phyloP scores from a whole-genome alignment of 2,329 filamentous ascomycete species.

The Exophiala aquamarina region DNA sequence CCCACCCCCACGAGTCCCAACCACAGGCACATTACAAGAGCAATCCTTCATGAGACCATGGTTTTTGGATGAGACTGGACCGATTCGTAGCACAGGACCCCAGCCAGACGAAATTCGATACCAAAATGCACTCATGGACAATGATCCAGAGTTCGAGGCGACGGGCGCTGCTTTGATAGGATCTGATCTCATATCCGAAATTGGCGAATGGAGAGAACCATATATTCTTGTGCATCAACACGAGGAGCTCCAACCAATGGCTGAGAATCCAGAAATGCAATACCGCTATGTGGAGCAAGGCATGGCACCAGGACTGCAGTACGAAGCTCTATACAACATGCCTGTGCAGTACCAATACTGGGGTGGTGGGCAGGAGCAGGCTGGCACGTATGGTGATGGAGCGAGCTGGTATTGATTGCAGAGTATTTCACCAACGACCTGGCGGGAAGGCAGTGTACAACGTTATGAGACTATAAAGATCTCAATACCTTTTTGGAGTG shows the following conservation, averaged over 20 bases:
- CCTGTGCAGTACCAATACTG: background rate
- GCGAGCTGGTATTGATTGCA: too few relatives aligned
- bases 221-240: conserved; percentile 12
- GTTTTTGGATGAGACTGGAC: conserved; percentile 18
- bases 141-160: conserved; percentile 17
- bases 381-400: too few relatives aligned
- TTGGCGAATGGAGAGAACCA: conserved; percentile 11
- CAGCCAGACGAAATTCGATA: conserved; percentile 16
- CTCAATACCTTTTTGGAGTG: too few relatives aligned
- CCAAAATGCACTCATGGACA: conserved; percentile 15
- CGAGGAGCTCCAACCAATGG: background rate
- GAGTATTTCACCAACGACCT: too few relatives aligned
- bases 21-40: conserved; percentile 14
- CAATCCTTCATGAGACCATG: conserved; percentile 8
- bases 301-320: conserved; percentile 8
- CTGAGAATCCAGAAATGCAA: background rate
- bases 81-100: conserved; percentile 14
- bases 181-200: conserved; percentile 15
- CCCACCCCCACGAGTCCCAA: conserved; percentile 17
- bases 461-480: too few relatives aligned
- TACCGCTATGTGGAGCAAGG: background rate
- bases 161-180: conserved; percentile 12
- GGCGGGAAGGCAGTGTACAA: too few relatives aligned
- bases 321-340: conserved; percentile 2
- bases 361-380: too few relatives aligned